Conservation (phyloP, 768 basidiomycete species). For the Suillus tomentosus region DNA sequence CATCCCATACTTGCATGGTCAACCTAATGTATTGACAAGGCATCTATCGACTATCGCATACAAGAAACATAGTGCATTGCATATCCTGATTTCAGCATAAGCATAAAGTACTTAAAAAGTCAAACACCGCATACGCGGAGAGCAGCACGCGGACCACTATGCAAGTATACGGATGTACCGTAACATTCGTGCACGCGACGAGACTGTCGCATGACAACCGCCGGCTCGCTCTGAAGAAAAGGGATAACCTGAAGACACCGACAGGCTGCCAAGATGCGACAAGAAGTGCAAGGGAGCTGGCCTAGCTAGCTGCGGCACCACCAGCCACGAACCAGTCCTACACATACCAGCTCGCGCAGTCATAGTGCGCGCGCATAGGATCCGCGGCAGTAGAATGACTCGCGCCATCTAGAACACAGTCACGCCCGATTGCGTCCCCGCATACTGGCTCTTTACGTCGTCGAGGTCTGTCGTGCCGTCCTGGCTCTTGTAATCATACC, state of each 20-base stretch:
- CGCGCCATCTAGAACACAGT: constrained; percentile 67
- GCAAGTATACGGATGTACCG: not conserved
- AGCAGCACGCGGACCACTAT: not conserved
- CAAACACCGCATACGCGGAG: not conserved
- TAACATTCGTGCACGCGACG: not conserved
- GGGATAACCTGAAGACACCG: constrained; percentile 5
- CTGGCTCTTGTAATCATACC: constrained; percentile 86
- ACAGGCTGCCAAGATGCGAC: constrained; percentile 19
- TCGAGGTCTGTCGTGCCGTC: constrained; percentile 79
- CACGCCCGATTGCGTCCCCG: constrained; percentile 81
- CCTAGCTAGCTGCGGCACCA: not conserved
- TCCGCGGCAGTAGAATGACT: not conserved
- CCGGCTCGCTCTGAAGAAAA: constrained; percentile 7
- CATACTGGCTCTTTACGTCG: constrained; percentile 88
- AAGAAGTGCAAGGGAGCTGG: constrained; percentile 16
- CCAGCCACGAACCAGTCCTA: not conserved
- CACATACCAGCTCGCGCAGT: not conserved
- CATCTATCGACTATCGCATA: not conserved
- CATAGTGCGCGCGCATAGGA: not conserved
- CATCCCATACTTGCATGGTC: not conserved
- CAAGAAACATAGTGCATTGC: not conserved
- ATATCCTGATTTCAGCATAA: constrained; percentile 4
- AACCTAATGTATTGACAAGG: not conserved
- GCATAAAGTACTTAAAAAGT: constrained; percentile 4
- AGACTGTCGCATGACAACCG: not conserved